Percentiles rank a stretch among this genome's conserved stretches.
Evolutionary conservation across 2,329 filamentous ascomycete species (phyloP).

Genomic region (Lomentospora prolificans): DNA sequence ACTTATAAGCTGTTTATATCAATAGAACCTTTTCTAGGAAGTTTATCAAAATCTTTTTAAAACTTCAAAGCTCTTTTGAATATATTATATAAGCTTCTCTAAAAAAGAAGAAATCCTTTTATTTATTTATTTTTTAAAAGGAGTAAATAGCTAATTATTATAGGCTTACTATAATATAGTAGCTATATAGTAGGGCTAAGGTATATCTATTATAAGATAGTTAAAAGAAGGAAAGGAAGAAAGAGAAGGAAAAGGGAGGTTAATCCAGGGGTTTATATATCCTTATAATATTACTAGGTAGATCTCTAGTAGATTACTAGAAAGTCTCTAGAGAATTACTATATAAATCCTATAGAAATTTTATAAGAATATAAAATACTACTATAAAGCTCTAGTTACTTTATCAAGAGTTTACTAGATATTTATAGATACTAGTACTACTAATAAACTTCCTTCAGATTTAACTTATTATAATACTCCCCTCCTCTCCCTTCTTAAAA

Average conservation of each 20-base stretch:
- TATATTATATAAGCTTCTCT: neutral
- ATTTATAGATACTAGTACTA: neutral
- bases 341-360: neutral
- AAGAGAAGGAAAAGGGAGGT: no score
- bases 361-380: neutral
- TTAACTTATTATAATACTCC: neutral
- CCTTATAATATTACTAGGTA: no score
- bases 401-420: neutral
- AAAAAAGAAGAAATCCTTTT: no score
- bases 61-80: no score
- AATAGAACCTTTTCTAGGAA: neutral
- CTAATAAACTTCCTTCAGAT: neutral
- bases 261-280: no score
- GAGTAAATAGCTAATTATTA: neutral
- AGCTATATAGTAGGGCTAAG: no score
- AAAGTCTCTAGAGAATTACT: neutral
- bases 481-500: neutral
- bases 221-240: no score
- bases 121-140: neutral
- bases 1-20: neutral
- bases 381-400: neutral
- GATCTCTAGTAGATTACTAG: no score
- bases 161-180: neutral
- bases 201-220: no score
- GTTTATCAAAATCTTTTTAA: neutral